A percentile compares a stretch with the other conserved stretches of the same genome.
These are phyloP conservation scores for Jatropha podagrica DNA, from an alignment of 441 rosid species.

Conservation along the genomic window DNA sequence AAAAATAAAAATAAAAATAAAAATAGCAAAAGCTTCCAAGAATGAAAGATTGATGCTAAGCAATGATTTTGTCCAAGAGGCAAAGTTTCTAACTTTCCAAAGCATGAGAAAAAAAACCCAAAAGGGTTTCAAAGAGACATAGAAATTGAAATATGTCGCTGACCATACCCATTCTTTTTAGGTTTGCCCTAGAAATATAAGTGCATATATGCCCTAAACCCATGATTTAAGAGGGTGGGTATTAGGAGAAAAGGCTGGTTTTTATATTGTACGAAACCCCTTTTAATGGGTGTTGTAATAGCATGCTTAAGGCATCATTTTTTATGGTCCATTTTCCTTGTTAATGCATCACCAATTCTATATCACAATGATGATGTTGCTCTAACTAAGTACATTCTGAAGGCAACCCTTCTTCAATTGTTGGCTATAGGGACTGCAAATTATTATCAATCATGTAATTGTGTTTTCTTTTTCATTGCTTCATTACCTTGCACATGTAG, in stretches of 20 bases:
- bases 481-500: conserved; percentile 30
- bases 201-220: conserved; percentile 2
- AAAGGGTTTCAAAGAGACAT: conserved; percentile 22
- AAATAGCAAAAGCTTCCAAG: conserved; percentile 31
- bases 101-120: conserved; percentile 16
- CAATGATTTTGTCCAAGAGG: conserved; percentile 52
- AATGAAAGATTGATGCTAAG: conserved; percentile 35
- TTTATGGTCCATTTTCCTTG: conserved; percentile 26
- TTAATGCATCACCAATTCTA: conserved; percentile 10
- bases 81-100: conserved; percentile 31
- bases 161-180: neutral
- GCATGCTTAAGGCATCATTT: conserved; percentile 38
- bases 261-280: neutral
- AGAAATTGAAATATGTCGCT: conserved; percentile 24
- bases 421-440: conserved; percentile 28
- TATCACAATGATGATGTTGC: conserved; percentile 34
- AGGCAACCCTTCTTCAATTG: conserved; percentile 22
- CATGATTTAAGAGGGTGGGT: conserved; percentile 26
- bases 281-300: neutral
- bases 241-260: neutral
- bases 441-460: conserved; percentile 21
- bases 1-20: conserved; percentile 20
- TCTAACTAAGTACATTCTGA: conserved; percentile 28
- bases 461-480: conserved; percentile 11
- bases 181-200: neutral